Conservation (phyloP, 1,139 yeast genomes). For the Suhomyces guaymorum region DNA sequence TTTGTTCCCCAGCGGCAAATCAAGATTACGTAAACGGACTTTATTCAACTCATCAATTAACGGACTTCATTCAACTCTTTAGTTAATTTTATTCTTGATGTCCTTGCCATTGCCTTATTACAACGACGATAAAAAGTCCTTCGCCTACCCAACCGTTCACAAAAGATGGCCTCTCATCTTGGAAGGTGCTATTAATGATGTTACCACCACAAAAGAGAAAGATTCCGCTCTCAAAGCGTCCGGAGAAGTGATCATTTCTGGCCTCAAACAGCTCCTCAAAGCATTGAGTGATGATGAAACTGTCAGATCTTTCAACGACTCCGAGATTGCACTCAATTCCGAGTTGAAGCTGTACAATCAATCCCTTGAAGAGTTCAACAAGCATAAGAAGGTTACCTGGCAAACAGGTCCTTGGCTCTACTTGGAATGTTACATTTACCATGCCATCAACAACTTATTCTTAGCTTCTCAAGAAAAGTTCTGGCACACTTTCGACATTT, state of each 20-base stretch:
- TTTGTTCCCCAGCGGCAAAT: not conserved
- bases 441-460: conserved; percentile 56
- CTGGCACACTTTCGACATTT: conserved; percentile 71
- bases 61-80: not conserved
- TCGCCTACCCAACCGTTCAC: conserved; percentile 78
- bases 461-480: conserved; percentile 24
- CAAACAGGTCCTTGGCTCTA: conserved; percentile 89
- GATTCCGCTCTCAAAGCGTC: conserved; percentile 24
- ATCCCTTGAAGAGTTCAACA: conserved; percentile 32
- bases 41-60: not conserved
- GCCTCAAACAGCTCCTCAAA: conserved; percentile 41
- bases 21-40: not conserved
- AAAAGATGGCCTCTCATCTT: conserved; percentile 88
- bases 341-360: conserved; percentile 55
- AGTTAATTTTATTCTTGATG: conserved; percentile 8
- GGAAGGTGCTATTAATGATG: conserved; percentile 65
- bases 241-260: conserved; percentile 33
- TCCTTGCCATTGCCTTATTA: conserved; percentile 39
- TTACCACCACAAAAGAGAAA: conserved; percentile 24
- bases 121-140: conserved; percentile 72
- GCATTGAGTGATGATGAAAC: conserved; percentile 41
- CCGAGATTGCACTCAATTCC: conserved; percentile 40
- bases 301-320: conserved; percentile 45
- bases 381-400: conserved; percentile 57
- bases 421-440: conserved; percentile 82